Base-by-base conservation (phyloP, 2,329 filamentous ascomycete species). In the Harringtonia aguacate region DNA sequence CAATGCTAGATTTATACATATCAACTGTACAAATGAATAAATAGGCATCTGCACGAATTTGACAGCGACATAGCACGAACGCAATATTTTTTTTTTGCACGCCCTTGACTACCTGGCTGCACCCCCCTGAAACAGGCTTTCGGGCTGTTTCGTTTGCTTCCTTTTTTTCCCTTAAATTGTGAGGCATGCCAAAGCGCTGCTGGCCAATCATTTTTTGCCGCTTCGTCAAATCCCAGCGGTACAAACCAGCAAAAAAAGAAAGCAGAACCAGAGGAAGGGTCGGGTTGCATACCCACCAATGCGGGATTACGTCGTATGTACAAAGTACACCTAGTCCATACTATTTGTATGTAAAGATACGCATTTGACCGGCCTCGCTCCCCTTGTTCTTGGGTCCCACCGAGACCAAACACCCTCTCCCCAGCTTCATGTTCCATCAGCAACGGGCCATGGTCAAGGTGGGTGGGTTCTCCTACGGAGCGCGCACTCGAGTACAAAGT, bases 51-150 rank as follows among this genome's bases (percentile, higher is more conserved):
- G n/a, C n/a, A n/a, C n/a, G n/a, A n/a, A n/a, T n/a, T n/a, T n/a
- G n/a, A n/a, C n/a, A n/a, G n/a, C n/a, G n/a, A n/a, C n/a, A n/a
- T n/a, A n/a, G n/a, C n/a, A n/a, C n/a, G 7, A 5, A 15, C 13
- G 30, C 13, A 6, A 33, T 14, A 18, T 13, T 17, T 15, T 18
- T 13, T 29, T 18, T 22, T 15, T 27, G 24, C 24, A 27, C 24
- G 24, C n/a, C n/a, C n/a, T n/a, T n/a, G n/a, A n/a, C 36, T 15
- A 30, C 10, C 31, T 35, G 41, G 34, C 15, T 17, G 41, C 46
- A 45, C 48, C 49, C n/a, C n/a, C 52, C 53, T 57, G 54, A 57
- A 55, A 57, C 54, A 52, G 47, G 48, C 33, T 45, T 36, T 47
- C 51, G 49, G 53, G 46, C 52, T 48, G 46, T 47, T 47, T 52